phyloP scores from a whole-genome alignment of 768 basidiomycete genomes.

The Mycena olivaceomarginata region DNA sequence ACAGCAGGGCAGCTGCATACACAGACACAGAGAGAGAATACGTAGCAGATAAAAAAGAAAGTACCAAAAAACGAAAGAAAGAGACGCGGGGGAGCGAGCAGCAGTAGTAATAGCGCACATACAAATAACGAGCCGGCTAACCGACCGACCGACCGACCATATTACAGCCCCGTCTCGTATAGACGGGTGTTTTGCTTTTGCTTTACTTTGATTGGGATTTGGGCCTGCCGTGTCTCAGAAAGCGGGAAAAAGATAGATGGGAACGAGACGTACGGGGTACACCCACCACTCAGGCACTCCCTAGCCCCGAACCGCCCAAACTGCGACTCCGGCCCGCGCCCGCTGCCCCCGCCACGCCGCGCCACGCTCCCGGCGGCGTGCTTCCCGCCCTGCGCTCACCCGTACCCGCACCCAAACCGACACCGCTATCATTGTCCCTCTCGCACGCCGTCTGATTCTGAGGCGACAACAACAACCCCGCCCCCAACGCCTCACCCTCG shows the following conservation, averaged over 20 bases:
- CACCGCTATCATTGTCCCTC: background rate
- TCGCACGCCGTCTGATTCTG: background rate
- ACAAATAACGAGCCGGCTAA: background rate
- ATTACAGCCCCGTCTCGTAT: background rate
- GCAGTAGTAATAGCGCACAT: background rate
- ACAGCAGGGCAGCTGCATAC: no score
- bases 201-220: no score
- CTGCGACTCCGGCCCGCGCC: no score
- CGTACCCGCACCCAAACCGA: no score
- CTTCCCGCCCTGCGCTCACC: background rate
- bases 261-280: no score
- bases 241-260: no score
- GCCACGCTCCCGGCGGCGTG: conserved; percentile 35
- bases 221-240: no score
- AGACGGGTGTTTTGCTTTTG: no score
- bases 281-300: background rate
- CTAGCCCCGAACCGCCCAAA: conserved; percentile 10
- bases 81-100: background rate
- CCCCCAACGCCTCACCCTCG: background rate
- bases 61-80: background rate
- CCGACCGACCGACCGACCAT: background rate
- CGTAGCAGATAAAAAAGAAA: background rate
- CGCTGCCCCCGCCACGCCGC: conserved; percentile 21
- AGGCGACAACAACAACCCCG: conserved; percentile 16
- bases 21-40: background rate